Conservation (phyloP, 202 grass and related monocot genomes). For the Zizania palustris region DNA sequence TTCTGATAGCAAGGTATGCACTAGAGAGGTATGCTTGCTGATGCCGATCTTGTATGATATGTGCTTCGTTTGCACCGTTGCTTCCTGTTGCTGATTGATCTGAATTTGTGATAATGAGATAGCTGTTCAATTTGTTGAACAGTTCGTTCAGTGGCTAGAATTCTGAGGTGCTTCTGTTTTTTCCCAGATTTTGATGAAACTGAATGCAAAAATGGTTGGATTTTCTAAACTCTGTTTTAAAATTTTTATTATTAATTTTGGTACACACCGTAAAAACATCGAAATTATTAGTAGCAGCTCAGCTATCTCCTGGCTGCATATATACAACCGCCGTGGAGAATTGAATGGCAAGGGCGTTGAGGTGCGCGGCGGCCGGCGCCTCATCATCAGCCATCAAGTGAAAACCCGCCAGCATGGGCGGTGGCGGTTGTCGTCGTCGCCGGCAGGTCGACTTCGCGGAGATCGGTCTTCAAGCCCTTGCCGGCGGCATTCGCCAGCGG, state of each 20-base stretch:
- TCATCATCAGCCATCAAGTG: constrained; percentile 34
- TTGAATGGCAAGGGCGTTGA: neutral
- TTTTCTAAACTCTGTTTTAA: too few relatives aligned
- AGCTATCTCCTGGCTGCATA: too few relatives aligned
- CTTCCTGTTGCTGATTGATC: neutral
- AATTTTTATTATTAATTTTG: too few relatives aligned
- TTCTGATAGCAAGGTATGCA: neutral
- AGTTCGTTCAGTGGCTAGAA: too few relatives aligned
- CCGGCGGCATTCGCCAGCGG: constrained; percentile 80
- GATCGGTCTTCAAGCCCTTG: constrained; percentile 61
- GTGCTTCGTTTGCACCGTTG: neutral
- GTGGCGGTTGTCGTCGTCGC: neutral
- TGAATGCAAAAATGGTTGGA: neutral
- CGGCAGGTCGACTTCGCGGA: constrained; percentile 63
- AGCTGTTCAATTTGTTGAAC: too few relatives aligned
- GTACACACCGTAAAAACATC: too few relatives aligned
- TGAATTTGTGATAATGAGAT: neutral
- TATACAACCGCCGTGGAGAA: too few relatives aligned
- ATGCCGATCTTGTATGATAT: neutral
- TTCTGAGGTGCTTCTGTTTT: too few relatives aligned
- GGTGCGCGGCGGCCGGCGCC: too few relatives aligned
- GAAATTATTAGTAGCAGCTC: too few relatives aligned
- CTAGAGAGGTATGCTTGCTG: neutral
- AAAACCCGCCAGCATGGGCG: constrained; percentile 16
- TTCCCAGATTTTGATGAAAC: neutral